Conservation (phyloP, 2,329 filamentous ascomycete species). For the Talaromyces sp. region DNA sequence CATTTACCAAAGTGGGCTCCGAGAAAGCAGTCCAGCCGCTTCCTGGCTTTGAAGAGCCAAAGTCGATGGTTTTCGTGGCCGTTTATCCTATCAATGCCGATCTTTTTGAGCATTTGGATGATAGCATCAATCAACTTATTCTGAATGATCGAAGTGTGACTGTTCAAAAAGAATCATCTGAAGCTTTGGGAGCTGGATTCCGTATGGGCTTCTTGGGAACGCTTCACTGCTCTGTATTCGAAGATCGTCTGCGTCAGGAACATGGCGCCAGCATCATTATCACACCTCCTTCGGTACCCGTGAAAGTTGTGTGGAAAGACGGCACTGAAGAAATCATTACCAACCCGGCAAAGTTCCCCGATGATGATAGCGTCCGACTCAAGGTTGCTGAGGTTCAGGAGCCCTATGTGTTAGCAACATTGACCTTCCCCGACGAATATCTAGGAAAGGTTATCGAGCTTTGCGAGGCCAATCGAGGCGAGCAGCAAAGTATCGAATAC, state of each 20-base stretch:
- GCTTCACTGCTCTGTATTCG: conserved; percentile 97
- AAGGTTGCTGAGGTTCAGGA: conserved; percentile 67
- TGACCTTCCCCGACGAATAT: conserved; percentile 92
- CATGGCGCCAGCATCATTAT: conserved; percentile 95
- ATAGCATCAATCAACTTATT: conserved; percentile 90
- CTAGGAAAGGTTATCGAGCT: conserved; percentile 93
- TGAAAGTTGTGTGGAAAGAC: conserved; percentile 77
- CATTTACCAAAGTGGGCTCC: conserved; percentile 79
- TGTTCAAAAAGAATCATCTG: conserved; percentile 89
- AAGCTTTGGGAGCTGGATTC: conserved; percentile 92
- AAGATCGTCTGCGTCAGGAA: conserved; percentile 91
- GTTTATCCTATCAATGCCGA: conserved; percentile 92
- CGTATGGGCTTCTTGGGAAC: conserved; percentile 94
- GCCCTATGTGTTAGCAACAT: conserved; percentile 77
- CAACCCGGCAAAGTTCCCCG: conserved; percentile 87
- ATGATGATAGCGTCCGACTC: conserved; percentile 61
- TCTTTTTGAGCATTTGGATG: conserved; percentile 83
- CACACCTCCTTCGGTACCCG: conserved; percentile 92
- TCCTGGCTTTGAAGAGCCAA: conserved; percentile 93
- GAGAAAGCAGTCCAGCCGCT: conserved; percentile 78
- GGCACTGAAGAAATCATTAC: conserved; percentile 78
- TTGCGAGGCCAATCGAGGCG: conserved; percentile 85
- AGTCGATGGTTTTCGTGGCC: conserved; percentile 98
- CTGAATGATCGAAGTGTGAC: conserved; percentile 96
- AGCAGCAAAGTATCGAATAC: conserved; percentile 85